Conservation (phyloP, 495 filamentous ascomycete species). For the Neurospora sp. region DNA sequence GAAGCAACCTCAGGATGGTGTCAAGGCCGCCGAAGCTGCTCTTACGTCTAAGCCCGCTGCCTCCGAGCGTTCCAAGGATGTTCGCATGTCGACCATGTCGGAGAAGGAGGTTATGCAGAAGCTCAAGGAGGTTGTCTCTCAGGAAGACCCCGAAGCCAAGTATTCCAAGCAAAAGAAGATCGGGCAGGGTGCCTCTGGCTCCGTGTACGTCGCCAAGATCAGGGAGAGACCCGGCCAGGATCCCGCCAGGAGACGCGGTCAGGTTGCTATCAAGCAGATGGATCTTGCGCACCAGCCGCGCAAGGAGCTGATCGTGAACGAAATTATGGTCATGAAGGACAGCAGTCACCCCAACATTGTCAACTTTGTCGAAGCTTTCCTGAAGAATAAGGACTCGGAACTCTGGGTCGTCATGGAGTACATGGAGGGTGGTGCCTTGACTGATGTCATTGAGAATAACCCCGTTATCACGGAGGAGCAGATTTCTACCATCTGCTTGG, state of each 20-base stretch:
- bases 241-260: conserved; percentile 59
- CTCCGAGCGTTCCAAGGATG: conserved; percentile 64
- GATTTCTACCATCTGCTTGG: conserved; percentile 91
- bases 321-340: conserved; percentile 99
- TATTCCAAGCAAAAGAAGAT: conserved; percentile 99
- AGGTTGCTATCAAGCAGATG: conserved; percentile 99
- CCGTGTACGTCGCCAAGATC: conserved; percentile 93
- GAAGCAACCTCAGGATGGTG: conserved; percentile 59
- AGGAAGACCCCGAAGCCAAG: conserved; percentile 78
- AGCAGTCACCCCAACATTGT: conserved; percentile 96
- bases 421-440: conserved; percentile 96
- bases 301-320: conserved; percentile 98
- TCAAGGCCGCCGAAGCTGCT: conserved; percentile 74
- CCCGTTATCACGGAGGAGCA: conserved; percentile 83
- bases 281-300: conserved; percentile 92
- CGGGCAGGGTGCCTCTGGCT: conserved; percentile 93
- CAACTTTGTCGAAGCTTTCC: conserved; percentile 95
- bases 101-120: conserved; percentile 96
- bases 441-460: conserved; percentile 98
- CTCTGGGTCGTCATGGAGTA: conserved; percentile 99
- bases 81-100: conserved; percentile 94
- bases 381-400: conserved; percentile 84
- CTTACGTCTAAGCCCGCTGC: conserved; percentile 62
- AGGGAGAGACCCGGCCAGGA: conserved; percentile 51
- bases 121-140: conserved; percentile 83